Evolutionary conservation across 768 basidiomycete species (phyloP).

Genomic region (Lyophyllum atratum): DNA sequence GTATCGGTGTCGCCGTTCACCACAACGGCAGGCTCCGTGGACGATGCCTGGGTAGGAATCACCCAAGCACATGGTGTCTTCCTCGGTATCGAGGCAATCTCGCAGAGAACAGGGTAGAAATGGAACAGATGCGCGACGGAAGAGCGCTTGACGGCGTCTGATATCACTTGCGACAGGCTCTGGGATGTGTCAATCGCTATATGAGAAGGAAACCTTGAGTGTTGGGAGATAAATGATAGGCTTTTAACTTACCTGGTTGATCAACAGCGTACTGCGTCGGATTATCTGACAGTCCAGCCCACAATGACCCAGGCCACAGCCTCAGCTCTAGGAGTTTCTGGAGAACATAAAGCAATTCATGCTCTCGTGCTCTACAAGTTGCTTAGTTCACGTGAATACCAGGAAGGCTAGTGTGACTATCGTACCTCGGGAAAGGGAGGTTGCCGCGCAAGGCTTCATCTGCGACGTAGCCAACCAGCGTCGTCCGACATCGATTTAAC

Average conservation of each 20-base stretch:
- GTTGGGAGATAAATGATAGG: neutral
- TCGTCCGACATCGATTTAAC: conserved; percentile 71
- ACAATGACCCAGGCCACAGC: conserved; percentile 77
- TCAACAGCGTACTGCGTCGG: conserved; percentile 54
- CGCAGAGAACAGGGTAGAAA: conserved; percentile 77
- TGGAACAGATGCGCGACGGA: conserved; percentile 85
- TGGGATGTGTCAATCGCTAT: conserved; percentile 45
- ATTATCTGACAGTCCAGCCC: conserved; percentile 72
- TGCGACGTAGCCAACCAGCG: conserved; percentile 75
- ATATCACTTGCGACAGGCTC: conserved; percentile 56
- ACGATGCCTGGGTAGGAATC: conserved; percentile 16
- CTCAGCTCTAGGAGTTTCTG: conserved; percentile 71
- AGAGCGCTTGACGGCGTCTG: conserved; percentile 76
- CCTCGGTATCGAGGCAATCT: conserved; percentile 74
- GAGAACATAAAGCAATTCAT: conserved; percentile 85
- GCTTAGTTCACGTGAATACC: neutral
- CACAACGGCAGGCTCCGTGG: conserved; percentile 4
- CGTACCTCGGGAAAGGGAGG: conserved; percentile 83
- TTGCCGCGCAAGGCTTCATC: conserved; percentile 85
- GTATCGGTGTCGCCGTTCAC: conserved; percentile 13
- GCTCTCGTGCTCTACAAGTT: conserved; percentile 70
- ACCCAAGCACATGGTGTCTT: conserved; percentile 73
- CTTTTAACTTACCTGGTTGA: conserved; percentile 54
- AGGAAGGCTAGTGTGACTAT: neutral
- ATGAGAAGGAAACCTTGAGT: conserved; percentile 12